phyloP scores from a whole-genome alignment of 2,329 filamentous ascomycete species.

The Cercospora beticola region DNA sequence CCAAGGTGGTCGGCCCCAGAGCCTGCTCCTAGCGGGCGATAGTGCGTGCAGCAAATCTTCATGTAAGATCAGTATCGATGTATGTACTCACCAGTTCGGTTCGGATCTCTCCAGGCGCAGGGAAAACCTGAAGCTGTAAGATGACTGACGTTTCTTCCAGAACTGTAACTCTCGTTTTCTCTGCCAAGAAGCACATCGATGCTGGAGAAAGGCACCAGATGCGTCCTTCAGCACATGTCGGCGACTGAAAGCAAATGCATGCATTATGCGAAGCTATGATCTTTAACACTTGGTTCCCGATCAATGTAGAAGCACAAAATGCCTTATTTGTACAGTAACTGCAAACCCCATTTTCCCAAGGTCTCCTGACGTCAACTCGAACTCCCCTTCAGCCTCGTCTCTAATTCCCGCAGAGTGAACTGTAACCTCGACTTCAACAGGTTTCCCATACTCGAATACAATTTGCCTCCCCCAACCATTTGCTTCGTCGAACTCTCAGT shows the following conservation, averaged over 20 bases:
- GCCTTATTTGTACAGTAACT: not conserved
- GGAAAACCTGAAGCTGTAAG: not conserved
- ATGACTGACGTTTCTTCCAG: not conserved
- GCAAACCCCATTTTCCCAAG: not conserved
- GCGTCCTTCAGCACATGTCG: not conserved
- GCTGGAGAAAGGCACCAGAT: not conserved
- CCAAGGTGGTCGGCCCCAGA: not conserved
- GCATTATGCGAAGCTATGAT: not conserved
- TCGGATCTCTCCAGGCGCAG: not conserved
- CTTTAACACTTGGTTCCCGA: not conserved
- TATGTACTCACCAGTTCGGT: not conserved
- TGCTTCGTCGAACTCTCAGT: not conserved
- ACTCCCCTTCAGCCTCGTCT: conserved; percentile 8
- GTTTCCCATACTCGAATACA: conserved; percentile 15
- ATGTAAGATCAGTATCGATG: not conserved
- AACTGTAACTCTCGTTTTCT: not conserved
- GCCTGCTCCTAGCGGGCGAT: no score
- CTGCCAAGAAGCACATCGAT: not conserved
- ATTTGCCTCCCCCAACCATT: conserved; percentile 7
- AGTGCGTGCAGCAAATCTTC: not conserved
- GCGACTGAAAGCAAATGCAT: not conserved
- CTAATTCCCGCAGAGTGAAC: conserved; percentile 19
- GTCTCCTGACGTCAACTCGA: conserved; percentile 6
- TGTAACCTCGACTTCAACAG: conserved; percentile 19
- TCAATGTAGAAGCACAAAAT: not conserved